Conservation (phyloP, 2,329 filamentous ascomycete species). For the Parastagonospora avenae region DNA sequence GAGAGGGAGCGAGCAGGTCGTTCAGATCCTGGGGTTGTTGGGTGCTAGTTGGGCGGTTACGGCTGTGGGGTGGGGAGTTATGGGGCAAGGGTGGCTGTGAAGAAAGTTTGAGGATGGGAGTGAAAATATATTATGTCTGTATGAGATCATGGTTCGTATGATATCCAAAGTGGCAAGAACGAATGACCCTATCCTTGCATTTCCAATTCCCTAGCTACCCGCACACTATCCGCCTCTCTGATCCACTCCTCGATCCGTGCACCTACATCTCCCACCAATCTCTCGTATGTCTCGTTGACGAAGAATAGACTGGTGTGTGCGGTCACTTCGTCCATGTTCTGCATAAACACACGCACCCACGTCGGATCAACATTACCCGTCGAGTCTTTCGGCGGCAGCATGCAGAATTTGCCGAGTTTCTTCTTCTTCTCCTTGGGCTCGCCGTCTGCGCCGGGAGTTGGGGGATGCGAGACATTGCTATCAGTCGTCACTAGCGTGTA, state of each 20-base stretch:
- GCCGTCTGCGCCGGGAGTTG: not conserved
- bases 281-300: conserved; percentile 72
- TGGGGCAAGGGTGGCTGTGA: conserved; percentile 9
- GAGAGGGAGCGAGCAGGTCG: conserved; percentile 35
- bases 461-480: conserved; percentile 10
- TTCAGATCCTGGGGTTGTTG: conserved; percentile 27
- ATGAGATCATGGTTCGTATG: not conserved
- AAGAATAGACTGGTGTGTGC: conserved; percentile 86
- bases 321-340: conserved; percentile 80
- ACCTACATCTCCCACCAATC: conserved; percentile 75
- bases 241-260: conserved; percentile 72
- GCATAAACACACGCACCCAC: conserved; percentile 83
- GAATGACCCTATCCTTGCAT: not conserved
- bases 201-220: conserved; percentile 35
- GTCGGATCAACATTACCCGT: conserved; percentile 67
- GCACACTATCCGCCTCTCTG: conserved; percentile 58
- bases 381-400: conserved; percentile 65
- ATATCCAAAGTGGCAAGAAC: not conserved
- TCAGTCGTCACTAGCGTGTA: conserved; percentile 29
- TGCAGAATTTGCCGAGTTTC: conserved; percentile 79
- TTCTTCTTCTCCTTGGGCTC: conserved; percentile 39
- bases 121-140: not conserved
- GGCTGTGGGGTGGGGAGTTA: conserved; percentile 21
- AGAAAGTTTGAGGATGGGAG: not conserved
- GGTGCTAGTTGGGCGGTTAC: conserved; percentile 24